A percentile compares a stretch with the other conserved stretches of the same genome.
Conservation (phyloP, 73 alveolate genomes). For the Durusdinium trenchii region DNA sequence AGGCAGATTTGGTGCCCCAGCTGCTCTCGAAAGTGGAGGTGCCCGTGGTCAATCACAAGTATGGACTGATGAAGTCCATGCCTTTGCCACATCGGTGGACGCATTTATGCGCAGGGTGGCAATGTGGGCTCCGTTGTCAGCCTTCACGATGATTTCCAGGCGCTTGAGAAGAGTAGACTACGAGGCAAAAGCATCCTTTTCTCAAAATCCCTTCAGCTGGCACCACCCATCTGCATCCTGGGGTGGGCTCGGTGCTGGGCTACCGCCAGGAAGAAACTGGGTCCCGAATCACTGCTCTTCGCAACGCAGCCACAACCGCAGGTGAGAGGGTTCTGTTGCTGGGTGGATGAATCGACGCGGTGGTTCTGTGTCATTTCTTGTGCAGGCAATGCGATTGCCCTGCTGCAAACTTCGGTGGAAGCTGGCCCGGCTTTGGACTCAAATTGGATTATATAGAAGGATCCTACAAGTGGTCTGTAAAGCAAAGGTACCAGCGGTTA, state of each 20-base stretch:
- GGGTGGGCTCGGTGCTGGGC: neutral
- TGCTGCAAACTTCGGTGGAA: neutral
- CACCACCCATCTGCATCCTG: neutral
- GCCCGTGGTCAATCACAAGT: neutral
- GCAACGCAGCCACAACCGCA: constrained; percentile 21
- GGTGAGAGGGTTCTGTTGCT: neutral
- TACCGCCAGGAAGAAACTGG: constrained; percentile 75
- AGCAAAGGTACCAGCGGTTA: constrained; percentile 75
- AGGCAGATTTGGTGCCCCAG: constrained; percentile 30
- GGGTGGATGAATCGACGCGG: neutral
- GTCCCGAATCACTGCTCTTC: constrained; percentile 16
- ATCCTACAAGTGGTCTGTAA: neutral
- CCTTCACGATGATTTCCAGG: constrained; percentile 38
- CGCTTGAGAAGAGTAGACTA: neutral
- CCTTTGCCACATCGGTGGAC: neutral
- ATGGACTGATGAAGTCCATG: neutral
- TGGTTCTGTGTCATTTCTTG: neutral
- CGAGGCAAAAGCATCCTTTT: neutral
- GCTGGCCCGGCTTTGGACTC: constrained; percentile 35
- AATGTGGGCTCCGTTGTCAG: neutral
- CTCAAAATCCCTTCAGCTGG: neutral
- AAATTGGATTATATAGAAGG: neutral
- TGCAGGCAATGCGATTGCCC: constrained; percentile 13
- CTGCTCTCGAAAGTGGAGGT: constrained; percentile 54
- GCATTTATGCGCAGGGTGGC: constrained; percentile 7